These are phyloP conservation scores for Lithohypha guttulata DNA, from an alignment of 2,329 filamentous ascomycete species.

Conservation along the genomic window DNA sequence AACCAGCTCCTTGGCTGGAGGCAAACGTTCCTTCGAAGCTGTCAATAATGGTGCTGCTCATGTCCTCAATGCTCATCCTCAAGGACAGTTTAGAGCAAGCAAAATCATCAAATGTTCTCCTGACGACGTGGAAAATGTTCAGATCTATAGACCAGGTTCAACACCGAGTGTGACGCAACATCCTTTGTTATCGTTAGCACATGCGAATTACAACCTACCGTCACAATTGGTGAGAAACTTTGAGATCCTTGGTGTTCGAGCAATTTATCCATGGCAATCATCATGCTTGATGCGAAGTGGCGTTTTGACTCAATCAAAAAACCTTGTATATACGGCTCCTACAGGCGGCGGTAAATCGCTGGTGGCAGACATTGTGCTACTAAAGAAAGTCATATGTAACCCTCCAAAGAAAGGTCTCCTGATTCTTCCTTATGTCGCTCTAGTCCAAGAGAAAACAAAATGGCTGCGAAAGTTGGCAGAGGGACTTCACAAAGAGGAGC, in stretches of 20 bases:
- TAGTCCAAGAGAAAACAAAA: conserved; percentile 68
- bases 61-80: background rate
- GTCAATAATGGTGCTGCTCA: background rate
- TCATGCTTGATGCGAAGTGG: conserved; percentile 59
- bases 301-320: conserved; percentile 53
- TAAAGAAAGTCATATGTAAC: conserved; percentile 57
- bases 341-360: conserved; percentile 66
- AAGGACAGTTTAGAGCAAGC: conserved; percentile 3
- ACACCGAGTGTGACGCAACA: conserved; percentile 31
- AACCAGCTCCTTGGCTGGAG: conserved; percentile 35
- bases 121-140: conserved; percentile 4
- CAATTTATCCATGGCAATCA: conserved; percentile 72
- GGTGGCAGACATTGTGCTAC: conserved; percentile 61
- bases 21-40: conserved; percentile 35
- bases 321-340: conserved; percentile 69
- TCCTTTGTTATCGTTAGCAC: conserved; percentile 47
- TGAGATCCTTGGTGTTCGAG: conserved; percentile 53
- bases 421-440: conserved; percentile 65
- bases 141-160: conserved; percentile 1
- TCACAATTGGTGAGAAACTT: conserved; percentile 53
- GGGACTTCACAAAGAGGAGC: conserved; percentile 38
- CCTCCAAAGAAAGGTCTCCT: conserved; percentile 57
- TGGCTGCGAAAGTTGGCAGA: conserved; percentile 61
- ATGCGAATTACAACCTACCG: conserved; percentile 55
- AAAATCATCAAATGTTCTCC: conserved; percentile 6